Conservation (phyloP, 176 grass and related monocot genomes). For the Musa itinerans region DNA sequence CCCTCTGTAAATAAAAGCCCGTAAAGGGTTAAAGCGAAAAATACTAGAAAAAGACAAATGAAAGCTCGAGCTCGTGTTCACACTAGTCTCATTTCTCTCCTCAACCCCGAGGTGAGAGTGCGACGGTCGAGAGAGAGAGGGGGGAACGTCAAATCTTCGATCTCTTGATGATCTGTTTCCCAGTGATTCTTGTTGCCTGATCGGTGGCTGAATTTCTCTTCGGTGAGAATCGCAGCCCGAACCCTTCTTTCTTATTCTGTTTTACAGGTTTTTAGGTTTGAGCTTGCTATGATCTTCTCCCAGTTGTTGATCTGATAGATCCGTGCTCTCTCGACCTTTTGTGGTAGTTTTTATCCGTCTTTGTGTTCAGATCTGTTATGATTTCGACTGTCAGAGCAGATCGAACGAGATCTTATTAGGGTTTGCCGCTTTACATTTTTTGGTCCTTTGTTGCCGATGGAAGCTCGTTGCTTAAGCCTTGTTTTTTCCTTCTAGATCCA, state of each 20-base stretch:
- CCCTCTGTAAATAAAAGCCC: no score
- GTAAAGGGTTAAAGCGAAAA: neutral
- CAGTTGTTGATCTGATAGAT: neutral
- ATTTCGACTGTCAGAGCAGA: neutral
- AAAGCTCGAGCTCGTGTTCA: neutral
- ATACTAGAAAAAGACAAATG: neutral
- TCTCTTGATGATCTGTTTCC: neutral
- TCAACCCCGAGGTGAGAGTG: no score
- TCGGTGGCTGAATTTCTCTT: neutral
- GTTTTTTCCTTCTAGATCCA: neutral
- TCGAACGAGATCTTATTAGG: neutral
- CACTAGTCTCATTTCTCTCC: neutral
- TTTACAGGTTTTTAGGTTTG: neutral
- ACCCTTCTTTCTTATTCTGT: neutral
- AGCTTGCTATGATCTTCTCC: neutral
- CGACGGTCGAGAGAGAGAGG: no score
- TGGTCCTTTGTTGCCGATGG: neutral
- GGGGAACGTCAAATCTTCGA: neutral
- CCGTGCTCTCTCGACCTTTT: neutral
- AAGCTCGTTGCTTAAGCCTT: neutral
- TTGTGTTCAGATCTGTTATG: neutral
- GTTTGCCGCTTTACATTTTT: neutral
- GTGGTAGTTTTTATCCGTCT: neutral
- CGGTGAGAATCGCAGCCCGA: neutral
- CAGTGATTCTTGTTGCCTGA: neutral